Evolutionary conservation across 176 grass and related monocot species (phyloP).

Genomic region (maize (Zea mays)): Zm-B73-REFERENCE-NAM-5.0 NC_050104.1:13121501-13122000

Average conservation of each 20-base stretch:
- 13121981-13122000: conserved; percentile 43
- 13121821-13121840: background rate
- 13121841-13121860: conserved; percentile 41
- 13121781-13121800: conserved; percentile 51
- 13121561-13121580: conserved; percentile 33
- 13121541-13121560: conserved; percentile 13
- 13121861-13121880: conserved; percentile 28
- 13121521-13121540: background rate
- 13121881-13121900: background rate
- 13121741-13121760: conserved; percentile 34
- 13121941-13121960: conserved; percentile 31
- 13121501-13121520: background rate
- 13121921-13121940: conserved; percentile 32
- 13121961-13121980: conserved; percentile 42
- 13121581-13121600: conserved; percentile 57
- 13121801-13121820: background rate
- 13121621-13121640: conserved; percentile 47
- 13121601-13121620: conserved; percentile 46
- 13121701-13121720: conserved; percentile 54
- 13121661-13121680: conserved; percentile 50
- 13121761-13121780: conserved; percentile 40
- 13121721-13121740: conserved; percentile 6
- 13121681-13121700: conserved; percentile 62
- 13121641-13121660: conserved; percentile 35
- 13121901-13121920: conserved; percentile 14